These are phyloP conservation scores for Petasospora fabianii DNA, from an alignment of 1,139 yeast genomes.

Conservation along the genomic window DNA sequence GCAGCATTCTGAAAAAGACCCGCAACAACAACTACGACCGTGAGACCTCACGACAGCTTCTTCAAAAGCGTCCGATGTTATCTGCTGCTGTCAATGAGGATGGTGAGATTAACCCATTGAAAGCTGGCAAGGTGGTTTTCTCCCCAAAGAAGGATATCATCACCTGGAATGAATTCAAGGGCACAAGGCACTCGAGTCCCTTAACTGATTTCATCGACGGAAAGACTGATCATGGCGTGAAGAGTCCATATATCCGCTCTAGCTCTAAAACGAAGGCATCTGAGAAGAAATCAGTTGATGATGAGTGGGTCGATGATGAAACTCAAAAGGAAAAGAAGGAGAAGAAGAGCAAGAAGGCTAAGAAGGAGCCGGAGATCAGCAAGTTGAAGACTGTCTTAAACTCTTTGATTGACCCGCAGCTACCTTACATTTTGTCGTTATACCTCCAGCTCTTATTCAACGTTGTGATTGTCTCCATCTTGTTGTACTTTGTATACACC, in stretches of 20 bases:
- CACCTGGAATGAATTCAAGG: constrained; percentile 4
- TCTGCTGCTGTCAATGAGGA: constrained; percentile 31
- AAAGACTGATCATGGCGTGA: constrained; percentile 6
- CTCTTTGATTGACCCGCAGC: constrained; percentile 44
- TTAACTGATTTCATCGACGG: constrained; percentile 24
- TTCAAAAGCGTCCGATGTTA: constrained; percentile 36
- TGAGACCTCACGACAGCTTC: constrained; percentile 25
- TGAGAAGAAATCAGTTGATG: constrained; percentile 9
- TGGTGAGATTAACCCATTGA: constrained; percentile 38
- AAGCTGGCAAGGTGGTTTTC: constrained; percentile 40
- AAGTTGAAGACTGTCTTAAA: constrained; percentile 18
- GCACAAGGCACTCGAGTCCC: constrained; percentile 20
- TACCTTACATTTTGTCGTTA: constrained; percentile 65
- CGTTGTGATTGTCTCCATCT: constrained; percentile 49
- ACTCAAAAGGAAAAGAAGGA: constrained; percentile 1
- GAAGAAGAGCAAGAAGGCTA: constrained; percentile 12
- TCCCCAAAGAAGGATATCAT: constrained; percentile 37
- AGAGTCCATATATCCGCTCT: constrained; percentile 21
- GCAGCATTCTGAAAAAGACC: constrained; percentile 22
- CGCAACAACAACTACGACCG: constrained; percentile 17
- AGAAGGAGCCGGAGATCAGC: constrained; percentile 1
- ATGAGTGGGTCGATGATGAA: constrained; percentile 22
- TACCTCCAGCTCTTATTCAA: constrained; percentile 72
- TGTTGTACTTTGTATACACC: constrained; percentile 51
- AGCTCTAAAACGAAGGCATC: too few species aligned